Evolutionary conservation across 306 rosid genomes (phyloP).

Genomic region (Inga laurina): DNA sequence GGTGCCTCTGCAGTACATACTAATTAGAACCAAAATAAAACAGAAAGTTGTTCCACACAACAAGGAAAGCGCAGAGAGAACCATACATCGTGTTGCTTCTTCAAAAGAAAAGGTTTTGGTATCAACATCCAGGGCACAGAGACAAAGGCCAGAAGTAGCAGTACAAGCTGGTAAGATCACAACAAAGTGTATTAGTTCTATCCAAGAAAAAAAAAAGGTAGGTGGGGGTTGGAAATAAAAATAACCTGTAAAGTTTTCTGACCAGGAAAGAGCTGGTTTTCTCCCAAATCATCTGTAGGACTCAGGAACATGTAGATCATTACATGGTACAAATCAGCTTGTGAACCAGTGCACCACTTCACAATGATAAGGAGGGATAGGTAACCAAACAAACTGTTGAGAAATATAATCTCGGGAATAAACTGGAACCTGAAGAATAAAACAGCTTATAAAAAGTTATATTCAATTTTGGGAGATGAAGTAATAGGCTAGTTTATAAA

Average conservation of each 20-base stretch:
- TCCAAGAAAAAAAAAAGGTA: conserved; percentile 1
- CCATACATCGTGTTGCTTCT: conserved; percentile 83
- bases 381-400: conserved; percentile 91
- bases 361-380: conserved; percentile 75
- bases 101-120: conserved; percentile 95
- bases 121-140: conserved; percentile 99
- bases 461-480: conserved; percentile 28
- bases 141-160: conserved; percentile 75
- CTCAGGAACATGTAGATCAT: conserved; percentile 98
- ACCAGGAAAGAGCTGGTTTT: conserved; percentile 90
- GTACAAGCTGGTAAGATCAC: conserved; percentile 58
- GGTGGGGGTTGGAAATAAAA: conserved; percentile 5
- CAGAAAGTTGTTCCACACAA: neutral
- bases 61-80: conserved; percentile 16
- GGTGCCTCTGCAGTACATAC: conserved; percentile 70
- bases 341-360: conserved; percentile 97
- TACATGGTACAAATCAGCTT: conserved; percentile 88
- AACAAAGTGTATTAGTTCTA: conserved; percentile 21
- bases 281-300: conserved; percentile 89
- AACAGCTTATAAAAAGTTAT: conserved; percentile 18
- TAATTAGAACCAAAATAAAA: conserved; percentile 35
- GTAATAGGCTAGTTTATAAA: conserved; percentile 12
- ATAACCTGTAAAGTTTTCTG: conserved; percentile 85
- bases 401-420: conserved; percentile 86
- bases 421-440: conserved; percentile 83